Evolutionary conservation across 2,329 filamentous ascomycete species (phyloP), one percentile per base, ranked within the genome.

Genomic region (Fusarium odoratissimum): DNA sequence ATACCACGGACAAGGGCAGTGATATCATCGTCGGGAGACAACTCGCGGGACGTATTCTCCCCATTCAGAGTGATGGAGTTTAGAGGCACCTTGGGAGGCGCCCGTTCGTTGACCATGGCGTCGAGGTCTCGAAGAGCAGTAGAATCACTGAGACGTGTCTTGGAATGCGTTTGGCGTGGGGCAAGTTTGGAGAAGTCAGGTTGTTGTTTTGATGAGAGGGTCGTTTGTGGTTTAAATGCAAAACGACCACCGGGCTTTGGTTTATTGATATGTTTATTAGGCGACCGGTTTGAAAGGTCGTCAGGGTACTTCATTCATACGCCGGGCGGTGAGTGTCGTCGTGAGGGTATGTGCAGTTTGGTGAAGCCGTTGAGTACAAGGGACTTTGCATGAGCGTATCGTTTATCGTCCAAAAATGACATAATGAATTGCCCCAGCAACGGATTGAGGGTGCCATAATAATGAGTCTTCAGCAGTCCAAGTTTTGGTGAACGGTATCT

Each of bases 61-160:
- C 78, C 74, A 64, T 78, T 81, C 31, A 76, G 76, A n/a, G 77
- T 77, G 51, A 78, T 78, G 23, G 86, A 82, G 76, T 76, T 85
- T 77, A 76, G 78, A 40, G 80, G 84, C 78, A 76, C 82, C 84
- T 82, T 86, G 69, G 81, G 84, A 67, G 78, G 86, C 76, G 76
- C 86, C 73, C 78, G 85, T 81, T 83, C 87, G 77, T 82, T 85
- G 74, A 83, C 86, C 86, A 87, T 87, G 73, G 57, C 74, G 72
- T 57, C 59, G 23, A 77, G 60, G 35, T 72, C 63, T 65, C 57
- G 52, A 37, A 78, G 72, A 35, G 66, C 67, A 33, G 57, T 67
- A 21, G 40, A 71, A 30, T 70, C 44, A 35, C 55, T 31, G 31
- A 64, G 61, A 46, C 54, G 61, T 45, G 71, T 58, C 45, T 55